Percentiles rank a stretch among this genome's conserved stretches.
Conservation (phyloP, 257 asterid species). For the Coffea canephora region DNA sequence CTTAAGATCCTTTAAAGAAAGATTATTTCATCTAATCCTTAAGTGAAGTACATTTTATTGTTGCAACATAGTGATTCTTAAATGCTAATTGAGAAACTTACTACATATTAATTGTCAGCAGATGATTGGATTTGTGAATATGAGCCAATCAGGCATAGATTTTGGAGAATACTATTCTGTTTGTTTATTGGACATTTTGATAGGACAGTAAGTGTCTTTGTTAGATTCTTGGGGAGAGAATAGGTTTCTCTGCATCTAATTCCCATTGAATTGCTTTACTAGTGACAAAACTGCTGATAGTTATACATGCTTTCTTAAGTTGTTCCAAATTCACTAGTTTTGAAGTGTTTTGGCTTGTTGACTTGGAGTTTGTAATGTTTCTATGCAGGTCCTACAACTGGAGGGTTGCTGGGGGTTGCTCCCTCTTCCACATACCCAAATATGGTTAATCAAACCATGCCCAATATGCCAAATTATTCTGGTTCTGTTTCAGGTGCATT, state of each 20-base stretch:
- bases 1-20: no score
- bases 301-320: not conserved
- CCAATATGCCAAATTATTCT: conserved; percentile 96
- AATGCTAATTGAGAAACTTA: not conserved
- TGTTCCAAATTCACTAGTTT: not conserved
- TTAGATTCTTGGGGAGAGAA: not conserved
- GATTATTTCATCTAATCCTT: no score
- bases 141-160: not conserved
- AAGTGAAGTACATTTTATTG: no score
- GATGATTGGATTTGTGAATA: not conserved
- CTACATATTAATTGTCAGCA: not conserved
- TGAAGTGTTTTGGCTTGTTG: not conserved
- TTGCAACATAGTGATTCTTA: not conserved
- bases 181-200: not conserved
- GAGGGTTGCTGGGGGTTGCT: conserved; percentile 82
- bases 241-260: not conserved
- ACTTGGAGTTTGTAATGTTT: conserved; percentile 11
- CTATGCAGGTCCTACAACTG: conserved; percentile 68
- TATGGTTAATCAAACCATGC: conserved; percentile 94
- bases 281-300: not conserved
- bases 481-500: conserved; percentile 92
- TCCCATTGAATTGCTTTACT: not conserved
- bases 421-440: conserved; percentile 72
- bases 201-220: not conserved
- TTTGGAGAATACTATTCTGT: not conserved